Evolutionary conservation across 805 yeast species (phyloP).

Genomic region (Myxozyma melibiosi): DNA sequence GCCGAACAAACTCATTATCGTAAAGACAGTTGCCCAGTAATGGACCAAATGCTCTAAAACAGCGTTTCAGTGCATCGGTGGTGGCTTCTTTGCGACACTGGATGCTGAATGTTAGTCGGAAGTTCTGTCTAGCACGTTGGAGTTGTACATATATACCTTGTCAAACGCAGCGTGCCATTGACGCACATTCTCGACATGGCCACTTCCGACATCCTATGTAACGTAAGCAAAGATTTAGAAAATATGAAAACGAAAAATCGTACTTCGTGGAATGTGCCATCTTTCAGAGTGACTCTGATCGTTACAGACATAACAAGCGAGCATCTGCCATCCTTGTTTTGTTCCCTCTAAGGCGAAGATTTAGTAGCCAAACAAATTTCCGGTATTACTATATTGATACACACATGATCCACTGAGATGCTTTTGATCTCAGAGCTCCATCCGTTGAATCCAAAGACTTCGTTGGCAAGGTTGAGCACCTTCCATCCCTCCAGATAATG

Average conservation of each 20-base stretch:
- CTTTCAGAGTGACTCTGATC: constrained; percentile 71
- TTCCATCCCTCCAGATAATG: constrained; percentile 76
- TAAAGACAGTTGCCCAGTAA: constrained; percentile 59
- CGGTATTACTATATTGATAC: constrained; percentile 33
- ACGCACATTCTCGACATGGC: constrained; percentile 58
- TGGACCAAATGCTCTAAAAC: constrained; percentile 77
- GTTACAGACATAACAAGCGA: constrained; percentile 39
- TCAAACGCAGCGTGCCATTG: constrained; percentile 69
- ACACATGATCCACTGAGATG: constrained; percentile 59
- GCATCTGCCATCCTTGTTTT: constrained; percentile 16
- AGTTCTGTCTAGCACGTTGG: background rate
- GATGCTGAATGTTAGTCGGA: background rate
- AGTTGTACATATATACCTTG: constrained; percentile 46
- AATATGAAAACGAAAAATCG: background rate
- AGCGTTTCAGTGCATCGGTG: constrained; percentile 80
- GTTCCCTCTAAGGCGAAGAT: constrained; percentile 7
- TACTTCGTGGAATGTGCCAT: constrained; percentile 75
- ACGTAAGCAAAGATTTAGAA: background rate
- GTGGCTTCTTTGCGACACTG: constrained; percentile 79
- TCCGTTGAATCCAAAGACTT: constrained; percentile 76
- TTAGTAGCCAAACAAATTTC: background rate
- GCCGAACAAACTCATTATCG: constrained; percentile 37
- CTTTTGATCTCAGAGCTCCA: constrained; percentile 68
- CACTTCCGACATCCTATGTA: constrained; percentile 73
- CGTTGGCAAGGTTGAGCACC: constrained; percentile 70